Conservation (phyloP, 2,329 filamentous ascomycete genomes). For the Penicillium rolfsii region DNA sequence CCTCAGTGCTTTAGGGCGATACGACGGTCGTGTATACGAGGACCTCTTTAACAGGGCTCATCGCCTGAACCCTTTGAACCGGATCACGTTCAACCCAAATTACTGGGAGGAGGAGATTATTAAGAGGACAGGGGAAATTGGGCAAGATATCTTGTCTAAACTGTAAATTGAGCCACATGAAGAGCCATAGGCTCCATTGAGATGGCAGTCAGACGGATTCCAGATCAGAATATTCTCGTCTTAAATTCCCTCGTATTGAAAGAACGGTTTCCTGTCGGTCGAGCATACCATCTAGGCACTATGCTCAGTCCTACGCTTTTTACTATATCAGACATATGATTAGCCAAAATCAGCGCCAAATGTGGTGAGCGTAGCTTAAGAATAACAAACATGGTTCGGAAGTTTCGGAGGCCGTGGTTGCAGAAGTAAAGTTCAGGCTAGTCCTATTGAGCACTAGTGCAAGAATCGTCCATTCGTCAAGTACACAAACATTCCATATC, state of each 20-base stretch:
- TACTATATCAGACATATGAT: too few relatives aligned
- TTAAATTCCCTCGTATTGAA: too few relatives aligned
- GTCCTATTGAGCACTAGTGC: neutral
- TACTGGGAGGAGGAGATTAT: conserved; percentile 35
- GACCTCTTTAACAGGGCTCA: conserved; percentile 57
- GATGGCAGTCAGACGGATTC: too few relatives aligned
- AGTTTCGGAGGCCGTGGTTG: conserved; percentile 2
- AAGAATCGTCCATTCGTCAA: neutral
- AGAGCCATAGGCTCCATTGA: too few relatives aligned
- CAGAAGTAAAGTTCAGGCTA: neutral
- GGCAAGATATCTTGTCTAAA: conserved; percentile 21
- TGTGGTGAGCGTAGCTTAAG: neutral
- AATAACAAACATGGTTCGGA: neutral
- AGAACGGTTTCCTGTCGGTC: too few relatives aligned
- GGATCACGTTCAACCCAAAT: conserved; percentile 53
- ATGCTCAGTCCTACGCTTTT: too few relatives aligned
- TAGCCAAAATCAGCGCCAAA: too few relatives aligned
- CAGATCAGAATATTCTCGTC: too few relatives aligned
- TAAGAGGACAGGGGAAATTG: conserved; percentile 25
- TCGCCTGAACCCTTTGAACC: conserved; percentile 56
- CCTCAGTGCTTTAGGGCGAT: conserved; percentile 53
- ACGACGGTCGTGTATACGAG: conserved; percentile 59
- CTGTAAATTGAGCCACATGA: conserved; percentile 8
- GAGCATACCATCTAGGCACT: too few relatives aligned
- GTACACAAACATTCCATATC: neutral